Evolutionary conservation across 2,329 filamentous ascomycete species (phyloP), one percentile per base, ranked within the genome.

Genomic region (Blastomyces emzantsi): DNA sequence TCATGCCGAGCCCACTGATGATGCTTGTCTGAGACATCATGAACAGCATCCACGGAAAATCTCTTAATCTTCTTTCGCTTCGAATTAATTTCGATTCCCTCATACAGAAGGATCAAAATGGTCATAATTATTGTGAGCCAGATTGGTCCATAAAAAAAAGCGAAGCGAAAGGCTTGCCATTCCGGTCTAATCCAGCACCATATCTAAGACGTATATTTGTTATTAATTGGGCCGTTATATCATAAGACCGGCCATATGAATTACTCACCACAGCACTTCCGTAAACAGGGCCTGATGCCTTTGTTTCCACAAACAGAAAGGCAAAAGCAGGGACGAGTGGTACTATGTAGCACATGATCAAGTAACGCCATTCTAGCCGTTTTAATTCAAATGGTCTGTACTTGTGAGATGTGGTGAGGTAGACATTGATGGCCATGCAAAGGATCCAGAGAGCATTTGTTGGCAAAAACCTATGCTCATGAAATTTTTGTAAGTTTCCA

Each of bases 351-450:
- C 89, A 91, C 63, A 80, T 72, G 1, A 87, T 41, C 0, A 90
- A 72, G 67, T 94, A 94, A 64, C 82, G 86, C 56, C 87, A 83
- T 71, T 94, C 90, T 71, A 93, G 81, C 55, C 75, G 80, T 13
- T 85, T 85, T 17, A 94, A 77, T 61, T 83, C 81, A 3, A 80
- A 75, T 1, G 86, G 84, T 64, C 88, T 85, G 68, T 87, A 92
- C 66, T 88, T 89, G 70, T 80, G 81, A 74, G 91, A 92, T 71
- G 94, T 91, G 0, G 90, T 92, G 17, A 93, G 76, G 73, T 90
- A 90, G 61, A 94, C 90, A 72, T 94, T 95, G 68, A 87, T 81
- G 1, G 90, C 89, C 90, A 95, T 94, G 62, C 88, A 86, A 64
- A 92, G 80, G 0, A 88, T 89, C 89, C 87, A 92, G 56, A 88